Evolutionary conservation across 495 filamentous ascomycete genomes (phyloP).

Genomic region (Xylaria cubensis): DNA sequence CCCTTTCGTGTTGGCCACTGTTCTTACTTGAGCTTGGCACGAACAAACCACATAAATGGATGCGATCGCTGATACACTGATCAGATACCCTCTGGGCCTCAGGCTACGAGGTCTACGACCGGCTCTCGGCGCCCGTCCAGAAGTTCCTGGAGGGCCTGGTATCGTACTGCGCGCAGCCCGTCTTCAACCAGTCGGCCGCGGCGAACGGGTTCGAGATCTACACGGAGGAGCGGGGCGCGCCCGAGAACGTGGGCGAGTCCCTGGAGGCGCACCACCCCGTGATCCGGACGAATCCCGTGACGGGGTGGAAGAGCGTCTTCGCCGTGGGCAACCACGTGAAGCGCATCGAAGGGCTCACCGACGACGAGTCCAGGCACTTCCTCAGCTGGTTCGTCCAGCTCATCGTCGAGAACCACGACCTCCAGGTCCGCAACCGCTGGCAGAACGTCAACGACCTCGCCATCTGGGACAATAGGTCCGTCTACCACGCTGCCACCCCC

Average conservation of each 20-base stretch:
- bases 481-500: conserved; percentile 73
- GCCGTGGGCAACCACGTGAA: conserved; percentile 67
- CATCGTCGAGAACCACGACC: conserved; percentile 78
- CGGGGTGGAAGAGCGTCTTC: conserved; percentile 79
- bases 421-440: conserved; percentile 77
- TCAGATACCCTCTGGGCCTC: conserved; percentile 77
- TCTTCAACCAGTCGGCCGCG: conserved; percentile 64
- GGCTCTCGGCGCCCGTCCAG: conserved; percentile 68
- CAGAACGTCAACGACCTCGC: conserved; percentile 66
- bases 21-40: conserved; percentile 30
- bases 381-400: conserved; percentile 68
- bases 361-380: conserved; percentile 68
- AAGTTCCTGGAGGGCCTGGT: conserved; percentile 73
- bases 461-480: conserved; percentile 81
- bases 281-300: conserved; percentile 82
- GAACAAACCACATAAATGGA: conserved; percentile 3
- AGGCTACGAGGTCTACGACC: conserved; percentile 81
- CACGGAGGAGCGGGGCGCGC: conserved; percentile 63
- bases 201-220: conserved; percentile 64
- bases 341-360: conserved; percentile 69
- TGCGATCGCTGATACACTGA: background rate
- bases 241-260: conserved; percentile 69
- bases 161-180: conserved; percentile 67
- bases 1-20: background rate
- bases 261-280: conserved; percentile 73